phyloP scores from a whole-genome alignment of 2,329 filamentous ascomycete species.

The Aspergillus sp. region DNA sequence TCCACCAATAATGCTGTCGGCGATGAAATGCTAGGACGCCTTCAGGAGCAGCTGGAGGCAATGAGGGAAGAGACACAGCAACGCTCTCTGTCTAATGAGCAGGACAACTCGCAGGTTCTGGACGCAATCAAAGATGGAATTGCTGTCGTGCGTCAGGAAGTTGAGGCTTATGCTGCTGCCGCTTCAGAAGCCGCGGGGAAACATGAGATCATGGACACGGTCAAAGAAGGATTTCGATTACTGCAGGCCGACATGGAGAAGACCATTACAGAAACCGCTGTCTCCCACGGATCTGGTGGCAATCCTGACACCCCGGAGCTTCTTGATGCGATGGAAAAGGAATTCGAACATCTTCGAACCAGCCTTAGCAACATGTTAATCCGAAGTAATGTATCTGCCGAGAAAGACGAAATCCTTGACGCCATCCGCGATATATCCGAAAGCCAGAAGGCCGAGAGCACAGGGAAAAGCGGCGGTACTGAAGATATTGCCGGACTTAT shows the following conservation, averaged over 20 bases:
- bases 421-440: conserved; percentile 53
- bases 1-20: conserved; percentile 53
- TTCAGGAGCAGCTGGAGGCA: conserved; percentile 59
- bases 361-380: conserved; percentile 70
- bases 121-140: conserved; percentile 86
- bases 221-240: conserved; percentile 62
- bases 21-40: conserved; percentile 59
- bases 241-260: conserved; percentile 60
- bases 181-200: conserved; percentile 68
- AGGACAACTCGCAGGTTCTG: conserved; percentile 83
- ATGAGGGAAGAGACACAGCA: conserved; percentile 71
- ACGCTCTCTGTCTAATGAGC: conserved; percentile 73
- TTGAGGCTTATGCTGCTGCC: conserved; percentile 77
- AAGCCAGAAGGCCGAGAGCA: conserved; percentile 28
- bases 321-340: conserved; percentile 73
- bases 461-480: background rate
- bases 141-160: conserved; percentile 74
- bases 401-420: conserved; percentile 63
- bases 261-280: conserved; percentile 46
- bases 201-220: conserved; percentile 73
- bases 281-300: conserved; percentile 29
- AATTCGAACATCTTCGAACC: conserved; percentile 79
- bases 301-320: conserved; percentile 64
- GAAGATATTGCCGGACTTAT: conserved; percentile 45
- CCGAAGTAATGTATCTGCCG: conserved; percentile 54